These are phyloP conservation scores for Schizothecium vesticola DNA, from an alignment of 495 filamentous ascomycete genomes.

Conservation along the genomic window DNA sequence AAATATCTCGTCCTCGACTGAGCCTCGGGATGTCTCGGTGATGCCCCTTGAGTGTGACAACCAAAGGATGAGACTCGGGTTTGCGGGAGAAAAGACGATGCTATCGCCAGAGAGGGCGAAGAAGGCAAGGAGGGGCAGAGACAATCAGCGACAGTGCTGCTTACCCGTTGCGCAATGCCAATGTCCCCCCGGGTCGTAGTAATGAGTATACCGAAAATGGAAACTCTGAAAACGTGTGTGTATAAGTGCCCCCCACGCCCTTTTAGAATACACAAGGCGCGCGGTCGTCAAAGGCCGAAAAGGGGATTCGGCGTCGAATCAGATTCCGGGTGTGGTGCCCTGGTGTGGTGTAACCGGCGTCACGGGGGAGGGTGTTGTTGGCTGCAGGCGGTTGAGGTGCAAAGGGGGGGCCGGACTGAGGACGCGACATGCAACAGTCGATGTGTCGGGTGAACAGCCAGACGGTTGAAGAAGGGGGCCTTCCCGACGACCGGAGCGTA, in stretches of 20 bases:
- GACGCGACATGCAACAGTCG: background rate
- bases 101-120: conserved; percentile 5
- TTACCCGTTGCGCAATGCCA: background rate
- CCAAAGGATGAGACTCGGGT: background rate
- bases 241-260: background rate
- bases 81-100: background rate
- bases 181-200: background rate
- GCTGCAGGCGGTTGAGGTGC: conserved; percentile 12
- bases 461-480: background rate
- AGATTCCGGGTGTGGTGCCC: background rate
- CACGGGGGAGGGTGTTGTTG: conserved; percentile 13
- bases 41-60: background rate
- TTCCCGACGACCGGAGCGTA: background rate
- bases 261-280: background rate
- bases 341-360: conserved; percentile 22
- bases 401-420: background rate
- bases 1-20: background rate
- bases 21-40: background rate
- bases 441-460: background rate
- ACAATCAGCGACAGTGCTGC: background rate
- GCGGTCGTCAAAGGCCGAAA: background rate
- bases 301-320: conserved; percentile 3
- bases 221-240: background rate
- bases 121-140: background rate
- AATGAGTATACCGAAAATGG: background rate